Base-by-base conservation (phyloP, 225 moss, liverwort and hornwort species). In the Thuidium tamariscinum region DNA sequence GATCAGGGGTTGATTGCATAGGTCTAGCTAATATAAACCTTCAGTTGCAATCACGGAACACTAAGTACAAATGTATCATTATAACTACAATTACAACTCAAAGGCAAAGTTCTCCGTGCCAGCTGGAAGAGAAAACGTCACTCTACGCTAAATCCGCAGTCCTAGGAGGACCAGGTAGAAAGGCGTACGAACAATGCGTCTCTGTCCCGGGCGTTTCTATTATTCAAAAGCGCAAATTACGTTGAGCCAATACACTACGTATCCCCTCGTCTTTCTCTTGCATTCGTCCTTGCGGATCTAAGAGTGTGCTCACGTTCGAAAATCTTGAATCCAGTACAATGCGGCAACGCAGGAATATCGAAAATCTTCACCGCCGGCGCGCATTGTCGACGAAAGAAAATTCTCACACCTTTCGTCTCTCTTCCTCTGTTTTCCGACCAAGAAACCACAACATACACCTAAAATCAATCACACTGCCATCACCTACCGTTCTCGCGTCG, bases 401-500 rank as follows among this genome's bases (percentile, higher is more conserved):
- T 46, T 37, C 76, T 82, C 70, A 56, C 64, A 32, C 46, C 25
- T 27, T 27, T 20, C 84, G 42, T 49, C 80, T 52, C 55, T 63
- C 82, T 34, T 67, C 63, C 74, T 79, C 86, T n/a, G 57, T 78
- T 74, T 46, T 32, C 56, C 74, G 73, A 80, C 81, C 64, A 87
- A 77, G 77, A 69, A 85, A 80, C 56, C 39, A 81, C 46, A 87
- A 74, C 52, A 61, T 32, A 80, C 39, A 70, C 16, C 65, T 65
- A 79, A 77, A 77, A 82, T 7, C 82, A 46, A 69, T 39, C 71
- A 51, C 72, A 37, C 13, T 41, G 22, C 77, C 69, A 61, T 60
- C 74, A 90, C 90, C 65, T 77, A 88, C 88, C 88, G 83, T 86
- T 83, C 69, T 82, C 52, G 86, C 44, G 83, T 79, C 85, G 80